Evolutionary conservation across 2,329 filamentous ascomycete genomes (phyloP).

Genomic region (Bimuria novae-zelandiae): DNA sequence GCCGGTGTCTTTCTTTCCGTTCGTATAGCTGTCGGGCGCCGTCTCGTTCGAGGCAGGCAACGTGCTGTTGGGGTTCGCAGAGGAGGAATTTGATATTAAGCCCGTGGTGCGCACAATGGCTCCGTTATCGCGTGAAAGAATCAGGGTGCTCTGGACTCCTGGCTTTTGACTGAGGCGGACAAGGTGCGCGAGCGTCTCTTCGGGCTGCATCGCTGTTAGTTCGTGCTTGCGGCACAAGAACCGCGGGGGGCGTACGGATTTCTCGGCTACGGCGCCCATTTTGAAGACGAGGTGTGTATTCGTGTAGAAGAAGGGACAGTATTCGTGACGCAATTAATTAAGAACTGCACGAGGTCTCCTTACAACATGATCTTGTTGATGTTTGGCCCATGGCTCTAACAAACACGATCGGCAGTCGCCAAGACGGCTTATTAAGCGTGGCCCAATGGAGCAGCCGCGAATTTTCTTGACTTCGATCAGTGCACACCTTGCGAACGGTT

Average conservation of each 20-base stretch:
- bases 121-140: slow-evolving; percentile 72
- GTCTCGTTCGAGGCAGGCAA: slow-evolving; percentile 41
- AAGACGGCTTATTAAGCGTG: slow-evolving; percentile 16
- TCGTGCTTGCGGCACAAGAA: not conserved
- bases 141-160: slow-evolving; percentile 77
- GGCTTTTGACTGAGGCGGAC: slow-evolving; percentile 75
- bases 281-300: not conserved
- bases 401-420: slow-evolving; percentile 21
- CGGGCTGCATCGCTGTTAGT: slow-evolving; percentile 37
- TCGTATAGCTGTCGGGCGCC: slow-evolving; percentile 35
- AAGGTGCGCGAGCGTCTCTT: slow-evolving; percentile 68
- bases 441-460: slow-evolving; percentile 19
- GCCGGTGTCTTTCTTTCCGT: slow-evolving; percentile 48
- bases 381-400: too few relatives aligned
- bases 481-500: too few relatives aligned
- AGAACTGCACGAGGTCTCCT: too few relatives aligned
- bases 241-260: not conserved
- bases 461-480: slow-evolving; percentile 29
- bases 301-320: not conserved
- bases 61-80: slow-evolving; percentile 50
- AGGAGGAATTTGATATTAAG: slow-evolving; percentile 64
- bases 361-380: too few relatives aligned
- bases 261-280: not conserved
- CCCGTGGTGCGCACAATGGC: slow-evolving; percentile 77
- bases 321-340: not conserved